Percentiles rank a stretch among this genome's conserved stretches.
phyloP scores from a whole-genome alignment of 306 rosid genomes.

The Fagus sylvatica region DNA sequence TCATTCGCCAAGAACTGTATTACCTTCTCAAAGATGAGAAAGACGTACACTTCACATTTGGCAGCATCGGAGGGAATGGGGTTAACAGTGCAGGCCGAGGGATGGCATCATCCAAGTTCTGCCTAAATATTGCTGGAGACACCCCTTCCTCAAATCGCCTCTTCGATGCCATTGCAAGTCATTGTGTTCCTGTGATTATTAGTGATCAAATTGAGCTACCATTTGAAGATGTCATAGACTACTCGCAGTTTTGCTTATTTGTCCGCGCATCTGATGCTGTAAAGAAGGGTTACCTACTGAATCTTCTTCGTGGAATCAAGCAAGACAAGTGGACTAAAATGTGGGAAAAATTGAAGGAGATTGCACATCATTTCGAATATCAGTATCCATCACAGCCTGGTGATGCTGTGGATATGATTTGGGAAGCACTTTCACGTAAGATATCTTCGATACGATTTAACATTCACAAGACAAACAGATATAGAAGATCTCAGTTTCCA shows the following conservation, averaged over 20 bases:
- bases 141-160: conserved; percentile 92
- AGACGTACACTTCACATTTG: conserved; percentile 72
- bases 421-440: conserved; percentile 76
- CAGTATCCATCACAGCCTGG: conserved; percentile 67
- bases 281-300: conserved; percentile 62
- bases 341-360: conserved; percentile 78
- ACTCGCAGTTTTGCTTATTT: conserved; percentile 74
- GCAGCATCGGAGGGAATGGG: conserved; percentile 67
- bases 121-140: conserved; percentile 88
- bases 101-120: conserved; percentile 82
- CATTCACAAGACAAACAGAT: conserved; percentile 62
- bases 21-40: conserved; percentile 87
- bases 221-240: conserved; percentile 78
- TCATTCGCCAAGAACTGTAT: conserved; percentile 82
- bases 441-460: conserved; percentile 37
- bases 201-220: conserved; percentile 91
- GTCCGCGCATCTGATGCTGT: conserved; percentile 59
- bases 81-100: conserved; percentile 68
- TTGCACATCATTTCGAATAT: conserved; percentile 63
- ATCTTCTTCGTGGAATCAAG: conserved; percentile 62
- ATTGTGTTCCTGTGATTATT: conserved; percentile 85
- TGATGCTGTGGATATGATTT: conserved; percentile 86
- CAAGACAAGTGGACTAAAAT: conserved; percentile 66
- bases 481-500: conserved; percentile 48
- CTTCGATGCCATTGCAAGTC: conserved; percentile 87